Percentiles rank a stretch among this genome's conserved stretches.
Conservation (phyloP, 495 filamentous ascomycete species). For the Hypoxylon fuscum region DNA sequence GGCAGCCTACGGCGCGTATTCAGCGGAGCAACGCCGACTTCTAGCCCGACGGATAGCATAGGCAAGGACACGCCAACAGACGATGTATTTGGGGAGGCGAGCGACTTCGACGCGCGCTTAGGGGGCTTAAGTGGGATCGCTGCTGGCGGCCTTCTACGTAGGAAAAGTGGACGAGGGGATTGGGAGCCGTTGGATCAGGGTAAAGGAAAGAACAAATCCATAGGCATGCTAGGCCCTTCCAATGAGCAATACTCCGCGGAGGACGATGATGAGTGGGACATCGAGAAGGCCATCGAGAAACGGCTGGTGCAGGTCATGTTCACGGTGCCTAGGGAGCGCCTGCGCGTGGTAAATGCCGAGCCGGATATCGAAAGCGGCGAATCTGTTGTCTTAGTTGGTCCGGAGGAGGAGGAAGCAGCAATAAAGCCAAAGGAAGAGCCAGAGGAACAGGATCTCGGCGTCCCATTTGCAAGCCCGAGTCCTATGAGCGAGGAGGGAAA, state of each 20-base stretch:
- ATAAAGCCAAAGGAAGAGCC: neutral
- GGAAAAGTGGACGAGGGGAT: slow-evolving; percentile 54
- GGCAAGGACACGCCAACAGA: slow-evolving; percentile 35
- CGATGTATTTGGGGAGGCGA: slow-evolving; percentile 38
- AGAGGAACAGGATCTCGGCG: slow-evolving; percentile 16
- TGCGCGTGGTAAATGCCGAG: slow-evolving; percentile 85
- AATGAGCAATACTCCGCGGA: slow-evolving; percentile 23
- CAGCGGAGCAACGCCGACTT: slow-evolving; percentile 39
- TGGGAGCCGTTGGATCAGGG: slow-evolving; percentile 47
- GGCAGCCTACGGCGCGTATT: slow-evolving; percentile 60
- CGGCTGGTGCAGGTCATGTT: slow-evolving; percentile 92
- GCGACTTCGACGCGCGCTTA: slow-evolving; percentile 44
- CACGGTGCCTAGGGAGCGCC: slow-evolving; percentile 83
- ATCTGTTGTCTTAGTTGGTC: slow-evolving; percentile 41
- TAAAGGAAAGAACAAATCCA: slow-evolving; percentile 29
- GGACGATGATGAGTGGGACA: slow-evolving; percentile 84
- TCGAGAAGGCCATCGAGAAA: slow-evolving; percentile 82
- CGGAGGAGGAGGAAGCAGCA: slow-evolving; percentile 29
- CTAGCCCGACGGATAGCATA: slow-evolving; percentile 22
- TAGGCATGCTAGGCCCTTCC: neutral
- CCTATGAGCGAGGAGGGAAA: slow-evolving; percentile 27
- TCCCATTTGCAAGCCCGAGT: slow-evolving; percentile 21
- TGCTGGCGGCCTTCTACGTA: slow-evolving; percentile 44
- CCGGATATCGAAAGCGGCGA: slow-evolving; percentile 57
- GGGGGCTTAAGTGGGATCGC: slow-evolving; percentile 43